Evolutionary conservation across 169 alveolate species (phyloP).

Genomic region (Cryptosporidium xiaoi): DNA sequence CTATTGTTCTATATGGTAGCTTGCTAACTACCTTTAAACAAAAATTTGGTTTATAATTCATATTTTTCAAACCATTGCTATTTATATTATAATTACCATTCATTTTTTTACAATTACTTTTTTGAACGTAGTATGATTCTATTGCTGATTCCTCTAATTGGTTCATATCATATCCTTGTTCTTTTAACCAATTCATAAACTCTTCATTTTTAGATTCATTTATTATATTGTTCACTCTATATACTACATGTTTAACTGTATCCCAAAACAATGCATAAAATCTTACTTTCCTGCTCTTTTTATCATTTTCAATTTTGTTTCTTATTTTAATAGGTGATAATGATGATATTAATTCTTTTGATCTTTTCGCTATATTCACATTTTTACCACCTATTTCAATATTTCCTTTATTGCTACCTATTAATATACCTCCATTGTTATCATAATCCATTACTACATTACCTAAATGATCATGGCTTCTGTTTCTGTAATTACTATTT

Average conservation of each 20-base stretch:
- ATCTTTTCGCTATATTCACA: background rate
- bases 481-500: background rate
- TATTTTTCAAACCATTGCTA: background rate
- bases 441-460: too few species aligned
- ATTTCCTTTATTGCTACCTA: background rate
- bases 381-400: background rate
- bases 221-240: constrained; percentile 58
- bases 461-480: too few species aligned
- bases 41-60: constrained; percentile 64
- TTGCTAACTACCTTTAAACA: constrained; percentile 52
- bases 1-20: constrained; percentile 68
- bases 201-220: constrained; percentile 15
- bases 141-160: constrained; percentile 38
- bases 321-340: constrained; percentile 4
- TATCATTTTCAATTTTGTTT: background rate
- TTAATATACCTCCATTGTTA: background rate
- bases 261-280: constrained; percentile 75
- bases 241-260: constrained; percentile 69
- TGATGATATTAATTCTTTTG: background rate
- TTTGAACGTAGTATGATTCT: constrained; percentile 37
- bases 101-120: background rate
- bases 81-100: background rate
- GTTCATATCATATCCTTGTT: constrained; percentile 34
- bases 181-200: constrained; percentile 46
- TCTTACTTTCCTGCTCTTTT: background rate